A percentile compares a stretch with the other conserved stretches of the same genome.
Conservation (phyloP, 2,329 filamentous ascomycete genomes). For the Trichoderma cornu-damae region DNA sequence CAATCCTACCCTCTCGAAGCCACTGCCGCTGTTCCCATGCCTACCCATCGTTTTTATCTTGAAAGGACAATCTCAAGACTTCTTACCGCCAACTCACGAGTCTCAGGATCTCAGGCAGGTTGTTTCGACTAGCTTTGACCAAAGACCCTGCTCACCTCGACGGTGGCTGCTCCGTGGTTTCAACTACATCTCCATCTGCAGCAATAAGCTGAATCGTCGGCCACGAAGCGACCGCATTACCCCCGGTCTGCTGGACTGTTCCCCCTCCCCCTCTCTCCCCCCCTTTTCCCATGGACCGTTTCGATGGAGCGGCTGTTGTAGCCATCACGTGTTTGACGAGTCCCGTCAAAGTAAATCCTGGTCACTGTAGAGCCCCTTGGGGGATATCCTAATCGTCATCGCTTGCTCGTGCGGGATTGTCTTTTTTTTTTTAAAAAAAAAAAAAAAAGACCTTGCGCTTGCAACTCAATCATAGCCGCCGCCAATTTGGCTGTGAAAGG, state of each 20-base stretch:
- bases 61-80: background rate
- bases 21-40: background rate
- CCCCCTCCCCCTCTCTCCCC: too few species aligned
- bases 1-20: background rate
- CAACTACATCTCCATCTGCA: constrained; percentile 1
- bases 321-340: constrained; percentile 6
- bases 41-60: background rate
- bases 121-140: constrained; percentile 3
- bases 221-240: background rate
- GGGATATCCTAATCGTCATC: constrained; percentile 26
- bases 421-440: background rate
- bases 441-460: constrained; percentile 18
- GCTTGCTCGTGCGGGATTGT: constrained; percentile 25
- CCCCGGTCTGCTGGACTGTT: background rate
- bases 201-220: constrained; percentile 6
- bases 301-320: constrained; percentile 9
- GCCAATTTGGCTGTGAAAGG: constrained; percentile 92
- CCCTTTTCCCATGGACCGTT: background rate
- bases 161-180: constrained; percentile 2
- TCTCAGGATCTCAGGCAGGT: background rate
- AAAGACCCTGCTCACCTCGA: constrained; percentile 4
- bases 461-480: constrained; percentile 49
- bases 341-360: constrained; percentile 8
- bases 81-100: background rate
- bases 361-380: constrained; percentile 3